Evolutionary conservation across 1,139 yeast species (phyloP).

Genomic region (Geotrichum macrosporum): DNA sequence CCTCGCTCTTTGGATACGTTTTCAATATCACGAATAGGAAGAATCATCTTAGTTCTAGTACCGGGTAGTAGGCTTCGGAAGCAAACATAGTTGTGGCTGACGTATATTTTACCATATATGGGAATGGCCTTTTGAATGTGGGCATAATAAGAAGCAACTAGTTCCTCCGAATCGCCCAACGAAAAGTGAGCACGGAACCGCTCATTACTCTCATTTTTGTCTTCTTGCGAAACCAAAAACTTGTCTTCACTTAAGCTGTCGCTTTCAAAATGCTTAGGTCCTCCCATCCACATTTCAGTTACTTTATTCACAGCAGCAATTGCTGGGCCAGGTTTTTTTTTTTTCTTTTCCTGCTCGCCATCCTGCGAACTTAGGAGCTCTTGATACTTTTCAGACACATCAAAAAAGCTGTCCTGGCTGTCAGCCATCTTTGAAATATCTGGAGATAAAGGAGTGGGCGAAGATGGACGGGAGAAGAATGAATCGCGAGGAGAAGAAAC

Average conservation of each 20-base stretch:
- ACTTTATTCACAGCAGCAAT: slow-evolving; percentile 38
- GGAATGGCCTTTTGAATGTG: slow-evolving; percentile 71
- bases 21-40: slow-evolving; percentile 71
- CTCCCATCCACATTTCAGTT: slow-evolving; percentile 58
- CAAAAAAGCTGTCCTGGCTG: slow-evolving; percentile 12
- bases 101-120: slow-evolving; percentile 73
- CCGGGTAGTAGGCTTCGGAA: slow-evolving; percentile 81
- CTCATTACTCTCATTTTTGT: slow-evolving; percentile 45
- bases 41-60: slow-evolving; percentile 71
- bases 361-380: neutral
- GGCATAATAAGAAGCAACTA: slow-evolving; percentile 67
- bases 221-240: slow-evolving; percentile 46
- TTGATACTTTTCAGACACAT: slow-evolving; percentile 4
- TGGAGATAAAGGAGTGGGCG: neutral
- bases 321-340: slow-evolving; percentile 12
- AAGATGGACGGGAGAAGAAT: neutral
- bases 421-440: too few relatives aligned
- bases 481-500: slow-evolving; percentile 2
- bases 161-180: slow-evolving; percentile 46
- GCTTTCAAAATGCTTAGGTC: slow-evolving; percentile 55
- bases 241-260: slow-evolving; percentile 30
- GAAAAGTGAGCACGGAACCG: slow-evolving; percentile 67
- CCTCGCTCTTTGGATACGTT: slow-evolving; percentile 63
- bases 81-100: slow-evolving; percentile 64
- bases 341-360: slow-evolving; percentile 3